Evolutionary conservation across 2,329 filamentous ascomycete species (phyloP).

Genomic region (Verticillium alfalfae): DNA sequence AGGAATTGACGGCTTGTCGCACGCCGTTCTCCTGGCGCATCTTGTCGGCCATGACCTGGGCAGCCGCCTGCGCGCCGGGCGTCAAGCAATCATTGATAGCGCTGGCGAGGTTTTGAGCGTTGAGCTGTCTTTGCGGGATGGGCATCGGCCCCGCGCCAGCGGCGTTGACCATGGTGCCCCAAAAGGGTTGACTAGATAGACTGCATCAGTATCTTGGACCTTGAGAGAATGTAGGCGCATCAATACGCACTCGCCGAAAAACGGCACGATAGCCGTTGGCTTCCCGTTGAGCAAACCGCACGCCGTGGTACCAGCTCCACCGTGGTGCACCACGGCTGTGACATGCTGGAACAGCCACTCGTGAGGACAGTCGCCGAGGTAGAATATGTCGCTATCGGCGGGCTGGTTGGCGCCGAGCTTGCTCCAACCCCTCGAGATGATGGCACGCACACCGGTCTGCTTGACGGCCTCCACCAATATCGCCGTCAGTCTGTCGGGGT

Average conservation of each 20-base stretch:
- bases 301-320: slow-evolving; percentile 52
- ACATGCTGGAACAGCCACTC: slow-evolving; percentile 53
- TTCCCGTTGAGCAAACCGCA: slow-evolving; percentile 41
- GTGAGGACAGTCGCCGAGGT: slow-evolving; percentile 48
- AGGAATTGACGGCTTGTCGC: slow-evolving; percentile 29
- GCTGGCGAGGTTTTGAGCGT: slow-evolving; percentile 24
- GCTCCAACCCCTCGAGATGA: slow-evolving; percentile 11
- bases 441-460: slow-evolving; percentile 6
- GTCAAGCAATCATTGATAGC: slow-evolving; percentile 27
- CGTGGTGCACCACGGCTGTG: slow-evolving; percentile 49
- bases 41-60: slow-evolving; percentile 22
- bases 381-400: slow-evolving; percentile 27
- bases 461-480: slow-evolving; percentile 7
- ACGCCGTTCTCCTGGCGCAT: slow-evolving; percentile 30
- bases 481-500: slow-evolving; percentile 7
- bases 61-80: slow-evolving; percentile 20
- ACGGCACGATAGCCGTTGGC: slow-evolving; percentile 50
- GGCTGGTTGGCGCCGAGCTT: slow-evolving; percentile 8
- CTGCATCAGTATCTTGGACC: not conserved
- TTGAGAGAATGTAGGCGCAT: not conserved
- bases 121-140: slow-evolving; percentile 27
- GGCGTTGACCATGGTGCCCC: slow-evolving; percentile 32
- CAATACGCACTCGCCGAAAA: slow-evolving; percentile 28
- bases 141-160: slow-evolving; percentile 35
- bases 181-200: slow-evolving; percentile 31